Conservation (phyloP, 2,329 filamentous ascomycete genomes). For the Penicillium sp. region DNA sequence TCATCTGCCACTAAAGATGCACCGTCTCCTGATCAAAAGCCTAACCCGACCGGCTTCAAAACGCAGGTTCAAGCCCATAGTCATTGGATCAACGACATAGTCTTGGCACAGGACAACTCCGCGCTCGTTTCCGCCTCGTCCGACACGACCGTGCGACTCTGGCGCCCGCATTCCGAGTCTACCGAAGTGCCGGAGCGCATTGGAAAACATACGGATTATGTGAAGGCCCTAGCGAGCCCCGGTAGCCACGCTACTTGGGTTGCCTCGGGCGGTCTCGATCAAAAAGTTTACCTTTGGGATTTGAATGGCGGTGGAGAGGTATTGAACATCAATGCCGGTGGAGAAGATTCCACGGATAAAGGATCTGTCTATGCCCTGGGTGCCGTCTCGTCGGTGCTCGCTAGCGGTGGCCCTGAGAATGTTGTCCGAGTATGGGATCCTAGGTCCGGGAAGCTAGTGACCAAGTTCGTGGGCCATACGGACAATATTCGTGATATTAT, state of each 20-base stretch:
- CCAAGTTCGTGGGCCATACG: slow-evolving; percentile 94
- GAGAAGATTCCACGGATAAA: slow-evolving; percentile 81
- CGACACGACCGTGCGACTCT: slow-evolving; percentile 90
- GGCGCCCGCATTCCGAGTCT: slow-evolving; percentile 71
- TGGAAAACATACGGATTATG: slow-evolving; percentile 92
- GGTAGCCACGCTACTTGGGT: slow-evolving; percentile 74
- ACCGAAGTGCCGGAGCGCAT: slow-evolving; percentile 72
- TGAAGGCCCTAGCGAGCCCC: slow-evolving; percentile 87
- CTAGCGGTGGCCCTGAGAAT: slow-evolving; percentile 90
- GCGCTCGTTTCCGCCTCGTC: slow-evolving; percentile 87
- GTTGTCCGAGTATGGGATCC: slow-evolving; percentile 91
- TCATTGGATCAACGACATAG: slow-evolving; percentile 94
- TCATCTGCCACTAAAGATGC: slow-evolving; percentile 26
- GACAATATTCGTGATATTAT: slow-evolving; percentile 91
- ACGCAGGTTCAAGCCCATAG: slow-evolving; percentile 78
- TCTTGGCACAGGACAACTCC: slow-evolving; percentile 72
- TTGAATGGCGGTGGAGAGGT: slow-evolving; percentile 82
- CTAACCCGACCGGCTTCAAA: slow-evolving; percentile 54
- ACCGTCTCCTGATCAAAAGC: slow-evolving; percentile 24
- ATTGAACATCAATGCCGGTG: slow-evolving; percentile 72
- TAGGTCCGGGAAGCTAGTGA: slow-evolving; percentile 82
- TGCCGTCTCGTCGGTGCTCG: slow-evolving; percentile 75
- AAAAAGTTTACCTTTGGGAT: slow-evolving; percentile 92
- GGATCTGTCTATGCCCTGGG: slow-evolving; percentile 92
- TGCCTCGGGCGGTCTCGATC: slow-evolving; percentile 88